Evolutionary conservation across 805 yeast genomes (phyloP), one percentile per base, ranked within the genome.

Genomic region (Zygoascus biomembranicola): DNA sequence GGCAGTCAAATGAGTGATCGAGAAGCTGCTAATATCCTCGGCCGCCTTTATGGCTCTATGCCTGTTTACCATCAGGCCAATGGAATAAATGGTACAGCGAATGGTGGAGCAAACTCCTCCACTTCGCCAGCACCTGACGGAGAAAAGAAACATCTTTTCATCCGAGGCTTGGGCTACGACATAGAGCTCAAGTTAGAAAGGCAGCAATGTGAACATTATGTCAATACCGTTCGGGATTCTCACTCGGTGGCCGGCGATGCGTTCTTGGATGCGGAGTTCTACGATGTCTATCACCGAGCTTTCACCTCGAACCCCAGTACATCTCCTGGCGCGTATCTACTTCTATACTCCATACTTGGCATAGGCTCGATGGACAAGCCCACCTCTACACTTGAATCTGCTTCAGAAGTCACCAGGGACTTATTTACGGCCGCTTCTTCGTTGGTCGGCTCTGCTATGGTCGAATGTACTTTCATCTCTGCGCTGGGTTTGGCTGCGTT

Each of bases 341-440:
- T 28, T 13, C 28, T 50, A 16, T 43, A 43, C 20, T 43, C 53
- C 5, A 49, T 43, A 13, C 42, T 50, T n/a, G 53, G 41, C 8
- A 13, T 50, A 9, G 49, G 49, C 13, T 26, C 49, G n/a, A 50
- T 50, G 31, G 19, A 43, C 9, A 14, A 35, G 11, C 20, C 48
- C 3, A 4, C n/a, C 43, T 14, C 37, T 5, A 28, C 48, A 4
- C 32, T 42, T 28, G 53, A 43, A 35, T 14, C 47, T 13, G 49
- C 20, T 8, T 37, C 32, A 8, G 28, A 32, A 14, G 20, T 32
- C 20, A 35, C 43, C 5, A 28, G n/a, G 44, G 31, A 31, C 32
- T 41, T 50, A 28, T 50, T 50, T 39, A 44, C 45, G 16, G 53
- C 49, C 32, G 48, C 53, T 13, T 28, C 44, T 16, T 50, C 53